A percentile compares a stretch with the other conserved stretches of the same genome.
phyloP scores from a whole-genome alignment of 768 basidiomycete genomes.

The Hirschioporus abietinus region DNA sequence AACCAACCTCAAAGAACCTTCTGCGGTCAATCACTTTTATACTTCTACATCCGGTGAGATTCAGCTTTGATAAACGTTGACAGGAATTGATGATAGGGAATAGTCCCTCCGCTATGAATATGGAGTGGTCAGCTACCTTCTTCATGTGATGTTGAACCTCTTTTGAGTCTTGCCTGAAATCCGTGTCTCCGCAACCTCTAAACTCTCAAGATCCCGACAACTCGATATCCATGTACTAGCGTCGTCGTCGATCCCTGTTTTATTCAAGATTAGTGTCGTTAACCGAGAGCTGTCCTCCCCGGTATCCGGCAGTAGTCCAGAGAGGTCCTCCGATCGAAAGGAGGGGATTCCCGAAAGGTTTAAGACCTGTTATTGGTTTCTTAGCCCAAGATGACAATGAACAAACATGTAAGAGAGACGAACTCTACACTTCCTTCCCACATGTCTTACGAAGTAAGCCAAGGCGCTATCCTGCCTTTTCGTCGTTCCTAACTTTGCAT shows the following conservation, averaged over 20 bases:
- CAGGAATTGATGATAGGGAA: constrained; percentile 57
- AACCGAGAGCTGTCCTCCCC: constrained; percentile 32
- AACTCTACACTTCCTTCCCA: constrained; percentile 59
- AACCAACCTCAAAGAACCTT: constrained; percentile 57
- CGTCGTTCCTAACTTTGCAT: constrained; percentile 48
- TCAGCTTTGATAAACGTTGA: constrained; percentile 42
- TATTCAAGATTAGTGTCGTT: constrained; percentile 48
- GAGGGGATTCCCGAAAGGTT: constrained; percentile 51
- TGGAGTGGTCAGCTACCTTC: background rate
- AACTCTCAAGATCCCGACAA: constrained; percentile 41
- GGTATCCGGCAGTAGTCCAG: constrained; percentile 38
- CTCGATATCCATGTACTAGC: constrained; percentile 46
- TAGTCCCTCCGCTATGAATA: constrained; percentile 42
- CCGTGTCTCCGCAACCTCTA: constrained; percentile 55
- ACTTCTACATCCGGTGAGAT: constrained; percentile 65
- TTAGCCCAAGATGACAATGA: background rate
- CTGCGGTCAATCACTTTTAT: constrained; percentile 54
- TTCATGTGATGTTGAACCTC: background rate
- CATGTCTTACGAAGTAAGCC: constrained; percentile 38
- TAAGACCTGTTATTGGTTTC: constrained; percentile 36
- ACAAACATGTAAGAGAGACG: constrained; percentile 11
- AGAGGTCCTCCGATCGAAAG: constrained; percentile 47
- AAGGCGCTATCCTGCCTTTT: constrained; percentile 33
- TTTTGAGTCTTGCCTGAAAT: constrained; percentile 43
- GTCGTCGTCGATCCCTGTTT: constrained; percentile 56